These are phyloP conservation scores for Annulohypoxylon truncatum DNA, from an alignment of 2,329 filamentous ascomycete species.

Conservation along the genomic window DNA sequence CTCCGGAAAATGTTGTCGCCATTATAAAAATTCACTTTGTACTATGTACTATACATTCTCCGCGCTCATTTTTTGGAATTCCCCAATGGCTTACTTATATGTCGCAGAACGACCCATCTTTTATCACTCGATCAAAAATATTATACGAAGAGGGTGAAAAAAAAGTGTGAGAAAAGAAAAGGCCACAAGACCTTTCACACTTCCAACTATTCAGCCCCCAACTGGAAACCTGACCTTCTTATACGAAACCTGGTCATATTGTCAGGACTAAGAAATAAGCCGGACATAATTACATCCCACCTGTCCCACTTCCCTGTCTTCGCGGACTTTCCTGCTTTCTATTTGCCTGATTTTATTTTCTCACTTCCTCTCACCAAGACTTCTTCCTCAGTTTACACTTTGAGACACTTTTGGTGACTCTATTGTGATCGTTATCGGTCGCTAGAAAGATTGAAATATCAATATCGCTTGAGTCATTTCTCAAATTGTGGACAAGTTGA, in stretches of 20 bases:
- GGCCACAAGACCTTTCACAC: slow-evolving; percentile 31
- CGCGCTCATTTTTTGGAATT: slow-evolving; percentile 14
- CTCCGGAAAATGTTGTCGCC: slow-evolving; percentile 33
- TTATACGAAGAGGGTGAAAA: slow-evolving; percentile 14
- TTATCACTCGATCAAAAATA: slow-evolving; percentile 36
- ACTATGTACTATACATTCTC: not conserved
- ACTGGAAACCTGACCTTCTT: slow-evolving; percentile 12
- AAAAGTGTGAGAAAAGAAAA: slow-evolving; percentile 9
- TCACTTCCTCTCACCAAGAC: slow-evolving; percentile 21
- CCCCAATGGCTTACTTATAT: slow-evolving; percentile 30
- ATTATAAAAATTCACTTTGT: slow-evolving; percentile 38
- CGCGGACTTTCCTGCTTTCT: slow-evolving; percentile 12
- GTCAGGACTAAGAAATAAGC: slow-evolving; percentile 32
- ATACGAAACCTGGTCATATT: slow-evolving; percentile 32
- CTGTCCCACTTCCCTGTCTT: slow-evolving; percentile 24
- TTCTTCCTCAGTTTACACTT: not conserved
- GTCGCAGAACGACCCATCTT: slow-evolving; percentile 33
- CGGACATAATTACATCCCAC: slow-evolving; percentile 34
- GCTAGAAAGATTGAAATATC: slow-evolving; percentile 5
- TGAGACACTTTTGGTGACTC: slow-evolving; percentile 16
- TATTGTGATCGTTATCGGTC: slow-evolving; percentile 21
- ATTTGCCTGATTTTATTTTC: slow-evolving; percentile 18
- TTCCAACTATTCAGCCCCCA: slow-evolving; percentile 22
- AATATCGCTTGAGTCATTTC: slow-evolving; percentile 23
- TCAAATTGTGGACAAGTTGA: slow-evolving; percentile 12